These are phyloP conservation scores for Clonostachys byssicola DNA, from an alignment of 2,329 filamentous ascomycete species.

Conservation along the genomic window DNA sequence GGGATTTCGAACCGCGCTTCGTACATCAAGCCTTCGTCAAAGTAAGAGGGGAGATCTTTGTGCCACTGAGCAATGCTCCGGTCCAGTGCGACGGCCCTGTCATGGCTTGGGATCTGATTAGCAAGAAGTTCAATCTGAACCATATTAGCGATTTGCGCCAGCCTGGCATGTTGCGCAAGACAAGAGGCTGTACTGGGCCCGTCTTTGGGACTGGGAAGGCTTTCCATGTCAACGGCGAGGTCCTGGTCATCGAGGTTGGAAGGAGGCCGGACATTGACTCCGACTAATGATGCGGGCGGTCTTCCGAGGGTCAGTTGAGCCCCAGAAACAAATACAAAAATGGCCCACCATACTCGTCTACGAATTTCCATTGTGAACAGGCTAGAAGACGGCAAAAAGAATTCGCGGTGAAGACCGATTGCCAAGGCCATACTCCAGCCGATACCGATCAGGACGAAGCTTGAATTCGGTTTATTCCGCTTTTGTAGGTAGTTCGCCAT, in stretches of 20 bases:
- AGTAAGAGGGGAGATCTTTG: constrained; percentile 2
- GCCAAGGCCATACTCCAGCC: constrained; percentile 43
- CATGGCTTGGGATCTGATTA: constrained; percentile 5
- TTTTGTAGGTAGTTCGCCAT: constrained; percentile 33
- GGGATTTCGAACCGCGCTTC: constrained; percentile 6
- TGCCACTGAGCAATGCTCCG: constrained; percentile 2
- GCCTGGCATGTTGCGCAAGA: constrained; percentile 5
- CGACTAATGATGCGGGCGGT: constrained; percentile 5
- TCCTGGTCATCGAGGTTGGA: constrained; percentile 7
- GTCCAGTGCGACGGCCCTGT: constrained; percentile 2
- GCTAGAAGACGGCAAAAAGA: constrained; percentile 11
- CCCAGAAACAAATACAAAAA: constrained; percentile 28
- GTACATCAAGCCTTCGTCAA: constrained; percentile 2
- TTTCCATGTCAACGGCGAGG: constrained; percentile 9
- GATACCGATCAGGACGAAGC: constrained; percentile 42
- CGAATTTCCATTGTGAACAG: constrained; percentile 17
- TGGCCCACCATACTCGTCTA: constrained; percentile 22
- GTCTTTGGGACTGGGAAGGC: constrained; percentile 2
- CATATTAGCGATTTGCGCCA: constrained; percentile 8
- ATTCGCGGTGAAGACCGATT: constrained; percentile 40
- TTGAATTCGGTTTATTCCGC: constrained; percentile 42
- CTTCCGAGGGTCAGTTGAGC: constrained; percentile 8
- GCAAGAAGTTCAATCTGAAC: constrained; percentile 8
- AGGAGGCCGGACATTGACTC: constrained; percentile 7
- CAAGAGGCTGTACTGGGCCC: constrained; percentile 6